A percentile compares a stretch with the other conserved stretches of the same genome.
These are phyloP conservation scores for Heterobasidion irregulare DNA, from an alignment of 1,284 basidiomycete genomes.

Conservation along the genomic window DNA sequence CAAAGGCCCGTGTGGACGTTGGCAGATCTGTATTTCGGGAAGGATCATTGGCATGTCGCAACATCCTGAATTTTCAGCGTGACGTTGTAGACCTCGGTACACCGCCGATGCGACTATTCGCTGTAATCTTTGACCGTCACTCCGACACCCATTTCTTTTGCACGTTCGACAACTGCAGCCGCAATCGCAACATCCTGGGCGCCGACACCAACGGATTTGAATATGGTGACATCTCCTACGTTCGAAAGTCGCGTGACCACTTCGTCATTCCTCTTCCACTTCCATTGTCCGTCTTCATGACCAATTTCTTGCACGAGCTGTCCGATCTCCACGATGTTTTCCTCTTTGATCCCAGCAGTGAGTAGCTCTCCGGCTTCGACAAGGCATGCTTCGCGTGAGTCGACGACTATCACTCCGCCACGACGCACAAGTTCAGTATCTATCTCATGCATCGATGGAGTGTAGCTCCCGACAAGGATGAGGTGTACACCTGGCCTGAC, in stretches of 20 bases:
- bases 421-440: slow-evolving; percentile 47
- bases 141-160: slow-evolving; percentile 29
- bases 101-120: neutral
- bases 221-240: slow-evolving; percentile 52
- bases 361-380: slow-evolving; percentile 78
- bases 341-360: slow-evolving; percentile 28
- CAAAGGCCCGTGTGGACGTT: no score
- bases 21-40: no score
- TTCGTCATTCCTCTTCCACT: slow-evolving; percentile 18
- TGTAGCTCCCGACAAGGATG: slow-evolving; percentile 81
- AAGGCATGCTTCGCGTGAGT: slow-evolving; percentile 61
- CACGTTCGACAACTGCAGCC: slow-evolving; percentile 30
- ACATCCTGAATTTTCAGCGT: no score
- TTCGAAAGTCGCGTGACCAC: slow-evolving; percentile 19
- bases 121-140: slow-evolving; percentile 30
- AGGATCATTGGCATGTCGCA: no score
- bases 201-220: slow-evolving; percentile 73
- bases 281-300: slow-evolving; percentile 19
- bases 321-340: slow-evolving; percentile 52
- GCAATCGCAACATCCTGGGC: slow-evolving; percentile 73
- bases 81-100: neutral
- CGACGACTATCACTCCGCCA: slow-evolving; percentile 54
- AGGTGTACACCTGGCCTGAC: slow-evolving; percentile 60
- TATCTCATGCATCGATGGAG: slow-evolving; percentile 72
- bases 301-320: slow-evolving; percentile 31